Percentiles rank a stretch among this genome's conserved stretches.
Conservation (phyloP, 306 rosid species). For the Cucurbita maxima region DNA sequence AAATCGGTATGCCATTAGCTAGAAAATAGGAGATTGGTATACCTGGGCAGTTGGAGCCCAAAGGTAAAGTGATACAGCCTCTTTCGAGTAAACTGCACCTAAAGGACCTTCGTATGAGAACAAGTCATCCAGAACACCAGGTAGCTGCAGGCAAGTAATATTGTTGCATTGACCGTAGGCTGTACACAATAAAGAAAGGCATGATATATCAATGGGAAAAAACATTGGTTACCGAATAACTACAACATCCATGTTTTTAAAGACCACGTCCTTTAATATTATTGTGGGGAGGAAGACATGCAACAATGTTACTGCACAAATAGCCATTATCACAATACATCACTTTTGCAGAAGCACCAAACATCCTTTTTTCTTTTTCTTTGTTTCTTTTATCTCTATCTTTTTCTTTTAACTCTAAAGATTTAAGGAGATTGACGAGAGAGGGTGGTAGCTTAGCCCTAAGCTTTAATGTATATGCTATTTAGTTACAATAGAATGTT, state of each 20-base stretch:
- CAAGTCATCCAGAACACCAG: conserved; percentile 81
- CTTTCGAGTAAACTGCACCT: conserved; percentile 57
- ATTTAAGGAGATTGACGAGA: neutral
- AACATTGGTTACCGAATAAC: neutral
- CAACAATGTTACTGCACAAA: neutral
- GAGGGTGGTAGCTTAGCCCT: neutral
- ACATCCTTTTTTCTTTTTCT: neutral
- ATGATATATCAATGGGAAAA: conserved; percentile 1
- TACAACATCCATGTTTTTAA: neutral
- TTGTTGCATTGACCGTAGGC: conserved; percentile 51
- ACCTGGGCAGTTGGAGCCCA: conserved; percentile 99
- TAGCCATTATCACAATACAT: neutral
- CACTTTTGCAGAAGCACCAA: neutral
- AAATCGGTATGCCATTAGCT: neutral
- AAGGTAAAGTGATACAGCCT: conserved; percentile 59
- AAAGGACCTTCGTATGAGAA: conserved; percentile 75
- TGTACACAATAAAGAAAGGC: conserved; percentile 23
- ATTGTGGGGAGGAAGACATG: neutral
- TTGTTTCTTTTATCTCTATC: neutral
- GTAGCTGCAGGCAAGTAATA: conserved; percentile 80
- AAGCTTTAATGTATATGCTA: neutral
- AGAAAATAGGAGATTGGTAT: conserved; percentile 10
- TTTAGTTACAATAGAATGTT: neutral
- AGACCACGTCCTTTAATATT: neutral
- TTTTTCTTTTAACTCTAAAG: neutral